Evolutionary conservation across 1,284 basidiomycete genomes (phyloP), one percentile per base, ranked within the genome.

Genomic region (Farysia itapuensis): DNA sequence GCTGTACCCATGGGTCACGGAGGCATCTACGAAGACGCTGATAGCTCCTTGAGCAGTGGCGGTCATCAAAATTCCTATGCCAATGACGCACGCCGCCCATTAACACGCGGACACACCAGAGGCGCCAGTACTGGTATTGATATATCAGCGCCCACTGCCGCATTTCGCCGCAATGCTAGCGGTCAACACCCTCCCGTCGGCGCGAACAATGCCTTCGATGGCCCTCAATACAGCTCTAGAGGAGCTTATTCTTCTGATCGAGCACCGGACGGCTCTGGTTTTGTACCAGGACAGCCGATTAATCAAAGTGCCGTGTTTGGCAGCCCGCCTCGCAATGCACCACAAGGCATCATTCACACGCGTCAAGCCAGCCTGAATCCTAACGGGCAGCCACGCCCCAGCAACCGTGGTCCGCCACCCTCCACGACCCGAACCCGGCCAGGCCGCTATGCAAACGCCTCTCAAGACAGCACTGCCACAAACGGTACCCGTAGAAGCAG

Each of bases 1-100:
- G 56, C 52, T 2, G 42, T 44, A 39, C 63, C 63, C 18, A 65
- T 65, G 63, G 63, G 63, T 16, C 37, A 35, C 11, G 63, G 63
- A 4, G 63, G 63, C 3, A 52, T 43, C 16, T 51, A 47, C 33
- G 50, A 64, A 7, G 47, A 61, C 13, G 51, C 26, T 11, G 51
- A 56, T 19, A 43, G 36, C 31, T 60, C 56, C 14, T 20, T 50
- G 11, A 56, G 58, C 22, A 54, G 43, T 25, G 43, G 47, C 14
- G 47, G 43, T 5, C n/a, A n/a, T n/a, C n/a, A n/a, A n/a, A n/a
- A n/a, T n/a, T n/a, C n/a, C n/a, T n/a, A n/a, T n/a, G 42, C 38
- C 15, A 39, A 47, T 26, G 49, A 53, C 4, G 37, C 42, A 20
- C 43, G 35, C 32, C 53, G 46, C 14, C 46, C 43, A 23, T 42